Evolutionary conservation across 306 rosid species (phyloP).

Genomic region (Rosa rugosa): DNA sequence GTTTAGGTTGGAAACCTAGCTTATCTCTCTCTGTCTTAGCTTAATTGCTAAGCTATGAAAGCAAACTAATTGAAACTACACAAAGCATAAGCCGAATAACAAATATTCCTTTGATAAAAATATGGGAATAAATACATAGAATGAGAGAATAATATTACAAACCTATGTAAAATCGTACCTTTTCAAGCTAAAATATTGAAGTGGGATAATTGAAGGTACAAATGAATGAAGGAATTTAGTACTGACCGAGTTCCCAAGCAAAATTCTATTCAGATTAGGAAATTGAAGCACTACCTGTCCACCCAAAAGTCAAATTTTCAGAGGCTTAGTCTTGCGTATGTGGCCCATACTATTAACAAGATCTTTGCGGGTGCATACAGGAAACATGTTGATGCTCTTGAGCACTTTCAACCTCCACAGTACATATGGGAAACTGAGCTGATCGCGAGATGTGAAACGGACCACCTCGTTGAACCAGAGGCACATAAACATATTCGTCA

Average conservation of each 20-base stretch:
- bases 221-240: constrained; percentile 13
- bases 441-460: constrained; percentile 92
- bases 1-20: background rate
- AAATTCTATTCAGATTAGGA: background rate
- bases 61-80: background rate
- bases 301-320: constrained; percentile 41
- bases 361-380: constrained; percentile 96
- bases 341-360: constrained; percentile 98
- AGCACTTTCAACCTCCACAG: constrained; percentile 76
- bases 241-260: background rate
- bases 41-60: background rate
- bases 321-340: constrained; percentile 83
- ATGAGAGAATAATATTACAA: background rate
- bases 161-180: background rate
- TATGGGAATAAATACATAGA: background rate
- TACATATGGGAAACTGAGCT: constrained; percentile 92
- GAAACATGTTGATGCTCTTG: constrained; percentile 65
- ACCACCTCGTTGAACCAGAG: constrained; percentile 95
- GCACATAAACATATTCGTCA: constrained; percentile 77
- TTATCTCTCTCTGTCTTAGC: background rate
- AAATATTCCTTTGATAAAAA: background rate
- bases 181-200: background rate
- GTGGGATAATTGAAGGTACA: background rate
- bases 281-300: background rate
- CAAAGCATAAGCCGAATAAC: background rate